Conservation (phyloP, 108 stramenopile genomes). For the Nitzschia sp. region DNA sequence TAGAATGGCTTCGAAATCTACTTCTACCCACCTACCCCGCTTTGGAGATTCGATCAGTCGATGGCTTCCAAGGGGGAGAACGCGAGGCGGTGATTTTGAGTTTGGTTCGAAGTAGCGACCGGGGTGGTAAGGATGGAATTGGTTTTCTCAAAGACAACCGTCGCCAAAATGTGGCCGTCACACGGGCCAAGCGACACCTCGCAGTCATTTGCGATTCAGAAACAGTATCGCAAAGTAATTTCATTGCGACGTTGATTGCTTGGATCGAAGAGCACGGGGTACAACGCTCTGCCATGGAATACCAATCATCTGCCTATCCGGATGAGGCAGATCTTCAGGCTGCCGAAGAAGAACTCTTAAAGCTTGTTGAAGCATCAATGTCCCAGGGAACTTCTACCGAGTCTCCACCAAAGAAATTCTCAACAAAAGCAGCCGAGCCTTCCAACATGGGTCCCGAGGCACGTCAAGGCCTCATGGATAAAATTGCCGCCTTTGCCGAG, state of each 20-base stretch:
- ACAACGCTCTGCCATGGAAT: slow-evolving; percentile 71
- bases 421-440: background rate
- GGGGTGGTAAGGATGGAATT: slow-evolving; percentile 66
- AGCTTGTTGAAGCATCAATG: slow-evolving; percentile 15
- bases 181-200: slow-evolving; percentile 88
- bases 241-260: slow-evolving; percentile 62
- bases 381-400: background rate
- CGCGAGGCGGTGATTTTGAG: slow-evolving; percentile 95
- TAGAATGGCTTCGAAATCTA: slow-evolving; percentile 69
- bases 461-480: slow-evolving; percentile 48
- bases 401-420: background rate
- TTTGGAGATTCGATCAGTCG: slow-evolving; percentile 93
- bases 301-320: slow-evolving; percentile 4
- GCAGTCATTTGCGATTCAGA: slow-evolving; percentile 83
- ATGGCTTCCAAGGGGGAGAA: slow-evolving; percentile 99
- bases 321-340: slow-evolving; percentile 34
- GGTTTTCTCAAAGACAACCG: slow-evolving; percentile 95
- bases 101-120: slow-evolving; percentile 89
- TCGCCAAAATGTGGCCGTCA: slow-evolving; percentile 97
- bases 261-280: slow-evolving; percentile 86
- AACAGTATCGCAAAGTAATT: slow-evolving; percentile 72
- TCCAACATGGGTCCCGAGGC: slow-evolving; percentile 12
- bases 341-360: slow-evolving; percentile 36
- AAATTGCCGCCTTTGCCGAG: slow-evolving; percentile 47
- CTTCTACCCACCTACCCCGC: slow-evolving; percentile 61